Evolutionary conservation across 805 yeast genomes (phyloP), one percentile per base, ranked within the genome.

Genomic region (Metschnikowia orientalis): DNA sequence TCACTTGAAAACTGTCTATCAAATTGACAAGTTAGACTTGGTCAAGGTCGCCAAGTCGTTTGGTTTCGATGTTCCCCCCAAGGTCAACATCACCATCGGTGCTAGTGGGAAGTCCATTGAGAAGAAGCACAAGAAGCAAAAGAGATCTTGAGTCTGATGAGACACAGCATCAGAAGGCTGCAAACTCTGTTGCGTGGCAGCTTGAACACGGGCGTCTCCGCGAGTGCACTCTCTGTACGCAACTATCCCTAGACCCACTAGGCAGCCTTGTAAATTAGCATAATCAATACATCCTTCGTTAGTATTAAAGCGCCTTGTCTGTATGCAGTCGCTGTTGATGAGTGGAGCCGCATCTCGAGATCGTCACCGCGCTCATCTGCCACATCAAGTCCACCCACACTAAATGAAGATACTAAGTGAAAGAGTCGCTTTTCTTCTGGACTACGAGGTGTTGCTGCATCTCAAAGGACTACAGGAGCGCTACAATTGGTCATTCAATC

Each of bases 1-100:
- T 63, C 95, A 89, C 54, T 71, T 92, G 61, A 92, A 92, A 61
- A 85, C 96, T 2, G 98, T 92, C 10, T 92, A 92, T 57, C 95
- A 89, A 64, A 87, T 92, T 50, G 97, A 92, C 62, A 87, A 89
- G 63, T 71, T 92, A 41, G 98, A 92, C 59, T 68, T 92, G 44
- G 90, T 80, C 21, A 92, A 90, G 66, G 97, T 92, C 18, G 98
- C 97, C 35, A 85, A 81, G 59, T 82, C 95, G 9, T 92, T 85
- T 59, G 99, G 99, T 7, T 92, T 92, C 64, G 79, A 80, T 23
- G 81, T 86, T 16, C 97, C 98, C 30, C 98, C 98, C 44, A 88
- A 88, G 67, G 98, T 92, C 34, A 92, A 92, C 55, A 88, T 92
- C 44, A 81, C 95, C 24, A 88, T 92, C 48, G 97, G 97, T 15